Evolutionary conservation across 805 yeast species (phyloP).

Genomic region (Saccharomyces jurei): DNA sequence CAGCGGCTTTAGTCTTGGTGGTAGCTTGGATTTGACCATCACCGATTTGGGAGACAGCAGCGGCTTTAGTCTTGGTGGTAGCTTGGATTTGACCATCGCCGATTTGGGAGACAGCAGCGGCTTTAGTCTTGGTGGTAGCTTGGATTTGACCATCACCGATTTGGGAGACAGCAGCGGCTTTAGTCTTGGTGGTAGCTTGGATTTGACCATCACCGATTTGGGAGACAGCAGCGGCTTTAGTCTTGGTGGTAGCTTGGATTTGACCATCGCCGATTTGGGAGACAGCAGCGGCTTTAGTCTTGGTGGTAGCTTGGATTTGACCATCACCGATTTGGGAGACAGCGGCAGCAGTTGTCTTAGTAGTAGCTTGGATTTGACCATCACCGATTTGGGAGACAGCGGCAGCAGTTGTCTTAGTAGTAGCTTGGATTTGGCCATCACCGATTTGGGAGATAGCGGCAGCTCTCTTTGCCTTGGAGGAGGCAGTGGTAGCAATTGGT

Average conservation of each 20-base stretch:
- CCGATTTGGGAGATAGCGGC: conserved; percentile 40
- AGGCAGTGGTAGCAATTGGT: conserved; percentile 23
- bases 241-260: conserved; percentile 38
- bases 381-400: conserved; percentile 41
- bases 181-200: conserved; percentile 27
- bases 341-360: conserved; percentile 22
- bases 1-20: conserved; percentile 26
- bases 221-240: conserved; percentile 24
- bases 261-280: conserved; percentile 47
- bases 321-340: conserved; percentile 41
- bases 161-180: conserved; percentile 21
- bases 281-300: conserved; percentile 27
- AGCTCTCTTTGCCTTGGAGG: conserved; percentile 31
- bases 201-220: conserved; percentile 37
- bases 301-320: conserved; percentile 24
- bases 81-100: conserved; percentile 52
- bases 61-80: conserved; percentile 30
- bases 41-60: conserved; percentile 32
- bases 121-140: conserved; percentile 23
- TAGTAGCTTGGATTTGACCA: conserved; percentile 46
- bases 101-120: conserved; percentile 42
- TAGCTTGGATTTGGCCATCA: conserved; percentile 49
- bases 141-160: conserved; percentile 16
- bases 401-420: conserved; percentile 30
- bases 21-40: conserved; percentile 32